These are phyloP conservation scores for Colletotrichum lentis DNA, from an alignment of 2,329 filamentous ascomycete species.

Conservation along the genomic window DNA sequence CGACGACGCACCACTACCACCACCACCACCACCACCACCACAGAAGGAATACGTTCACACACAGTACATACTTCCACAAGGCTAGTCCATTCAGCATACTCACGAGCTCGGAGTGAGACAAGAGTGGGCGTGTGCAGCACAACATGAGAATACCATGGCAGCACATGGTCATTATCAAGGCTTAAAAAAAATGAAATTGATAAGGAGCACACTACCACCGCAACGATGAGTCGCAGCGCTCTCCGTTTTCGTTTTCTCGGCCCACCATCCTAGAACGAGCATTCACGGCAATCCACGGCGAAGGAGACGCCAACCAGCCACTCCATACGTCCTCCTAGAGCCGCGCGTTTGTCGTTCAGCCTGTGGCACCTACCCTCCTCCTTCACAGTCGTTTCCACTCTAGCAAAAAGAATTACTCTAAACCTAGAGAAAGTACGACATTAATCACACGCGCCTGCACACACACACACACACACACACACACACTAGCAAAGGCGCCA, in stretches of 20 bases:
- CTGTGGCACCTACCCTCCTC: neutral
- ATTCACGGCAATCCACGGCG: constrained; percentile 5
- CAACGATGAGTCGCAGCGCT: neutral
- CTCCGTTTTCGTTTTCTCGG: neutral
- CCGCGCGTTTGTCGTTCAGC: constrained; percentile 17
- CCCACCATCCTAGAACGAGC: constrained; percentile 5
- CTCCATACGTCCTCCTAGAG: constrained; percentile 2
- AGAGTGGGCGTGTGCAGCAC: constrained; percentile 18
- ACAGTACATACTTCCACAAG: constrained; percentile 3
- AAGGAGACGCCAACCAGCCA: neutral
- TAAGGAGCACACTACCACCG: constrained; percentile 12
- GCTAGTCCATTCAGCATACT: constrained; percentile 2
- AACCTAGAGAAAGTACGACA: constrained; percentile 4
- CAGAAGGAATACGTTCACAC: constrained; percentile 9
- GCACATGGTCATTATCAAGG: constrained; percentile 27
- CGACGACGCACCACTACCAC: neutral
- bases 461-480: neutral
- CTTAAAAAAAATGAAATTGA: constrained; percentile 4
- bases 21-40: neutral
- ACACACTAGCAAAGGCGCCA: neutral
- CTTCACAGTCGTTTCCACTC: neutral
- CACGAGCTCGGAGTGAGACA: constrained; percentile 22
- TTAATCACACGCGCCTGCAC: constrained; percentile 17
- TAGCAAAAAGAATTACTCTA: neutral
- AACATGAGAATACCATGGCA: constrained; percentile 1